phyloP scores from a whole-genome alignment of 2,329 filamentous ascomycete genomes.

The Aspergillus bombycis region DNA sequence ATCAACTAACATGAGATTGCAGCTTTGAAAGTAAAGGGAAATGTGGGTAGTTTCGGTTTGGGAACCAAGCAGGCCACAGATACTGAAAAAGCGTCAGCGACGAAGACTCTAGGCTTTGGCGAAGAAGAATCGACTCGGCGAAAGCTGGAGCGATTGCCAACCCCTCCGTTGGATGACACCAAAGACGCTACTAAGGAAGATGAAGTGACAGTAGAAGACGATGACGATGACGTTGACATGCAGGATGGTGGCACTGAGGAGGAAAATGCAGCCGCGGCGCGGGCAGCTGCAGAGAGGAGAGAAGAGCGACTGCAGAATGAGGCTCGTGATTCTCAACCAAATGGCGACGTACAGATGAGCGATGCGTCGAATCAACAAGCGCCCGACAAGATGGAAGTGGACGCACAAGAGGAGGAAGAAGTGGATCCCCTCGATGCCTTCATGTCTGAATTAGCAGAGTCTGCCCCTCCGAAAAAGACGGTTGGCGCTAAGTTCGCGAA shows the following conservation, averaged over 20 bases:
- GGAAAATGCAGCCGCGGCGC: slow-evolving; percentile 80
- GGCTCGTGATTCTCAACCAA: slow-evolving; percentile 31
- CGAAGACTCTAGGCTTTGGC: slow-evolving; percentile 79
- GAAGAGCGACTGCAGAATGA: slow-evolving; percentile 64
- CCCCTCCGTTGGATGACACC: slow-evolving; percentile 67
- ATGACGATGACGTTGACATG: slow-evolving; percentile 74
- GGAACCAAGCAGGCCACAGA: slow-evolving; percentile 68
- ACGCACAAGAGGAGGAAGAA: slow-evolving; percentile 47
- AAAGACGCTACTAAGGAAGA: slow-evolving; percentile 60
- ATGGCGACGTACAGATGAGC: slow-evolving; percentile 51
- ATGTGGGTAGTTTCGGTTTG: slow-evolving; percentile 83
- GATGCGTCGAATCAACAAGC: slow-evolving; percentile 44
- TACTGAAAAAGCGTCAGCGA: slow-evolving; percentile 66
- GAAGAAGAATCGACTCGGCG: slow-evolving; percentile 86
- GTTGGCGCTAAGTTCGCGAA: slow-evolving; percentile 40
- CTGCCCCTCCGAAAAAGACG: slow-evolving; percentile 48
- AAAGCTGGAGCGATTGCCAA: slow-evolving; percentile 88
- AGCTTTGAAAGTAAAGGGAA: slow-evolving; percentile 67
- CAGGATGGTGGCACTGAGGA: slow-evolving; percentile 82
- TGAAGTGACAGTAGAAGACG: slow-evolving; percentile 62
- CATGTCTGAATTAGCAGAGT: slow-evolving; percentile 73
- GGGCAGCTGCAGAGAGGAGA: slow-evolving; percentile 82
- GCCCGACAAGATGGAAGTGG: slow-evolving; percentile 43
- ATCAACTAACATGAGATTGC: slow-evolving; percentile 13
- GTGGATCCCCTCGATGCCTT: slow-evolving; percentile 96